Base-by-base conservation (phyloP, 2,329 filamentous ascomycete genomes). In the Cladophialophora carrionii region DNA sequence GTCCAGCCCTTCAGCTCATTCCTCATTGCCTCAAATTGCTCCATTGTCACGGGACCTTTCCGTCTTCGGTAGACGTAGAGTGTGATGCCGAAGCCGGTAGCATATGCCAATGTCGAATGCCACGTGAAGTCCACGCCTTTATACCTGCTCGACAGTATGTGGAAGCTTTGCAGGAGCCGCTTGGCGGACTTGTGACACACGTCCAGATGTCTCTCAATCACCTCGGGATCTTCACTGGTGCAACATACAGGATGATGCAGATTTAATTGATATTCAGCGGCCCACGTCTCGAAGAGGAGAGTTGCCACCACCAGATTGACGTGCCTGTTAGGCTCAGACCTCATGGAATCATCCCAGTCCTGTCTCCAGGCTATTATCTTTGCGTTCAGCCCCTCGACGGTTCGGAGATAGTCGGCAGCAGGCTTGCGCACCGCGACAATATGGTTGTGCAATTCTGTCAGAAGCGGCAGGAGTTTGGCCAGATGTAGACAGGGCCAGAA, bases 361-460 rank as follows among this genome's bases (percentile, higher is more conserved):
- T 87, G 84, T 65, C 86, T 82, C 84, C 88, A 92, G 10, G 81
- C 79, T 24, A 82, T 78, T 17, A 91, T 79, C 68, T 88, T 86
- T 8, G 81, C 81, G 72, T 95, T 89, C 8, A 96, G 81, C 0
- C 82, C 81, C 52, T 84, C 82, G 32, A 95, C 82, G 2, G 85
- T 84, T 2, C 82, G 78, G 37, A 87, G 78, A 73, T 95, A 94
- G 37, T 80, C 82, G n/a, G 79, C 81, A 0, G 87, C 81, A 49
- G 87, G 84, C 57, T 85, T 82, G 34, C 85, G 83, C 10, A 90
- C 85, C 51, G 88, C 84, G 77, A 94, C 93, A n/a, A 96, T 84
- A 46, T 86, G 88, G 70, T 86, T 85, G 74, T 89, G 92, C 76
- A 96, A 85, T 66, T 93, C 88, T 73, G 92, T 84, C 69, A 87